Conservation (phyloP, 805 yeast species). For the Cyberlindnera amylophila region DNA sequence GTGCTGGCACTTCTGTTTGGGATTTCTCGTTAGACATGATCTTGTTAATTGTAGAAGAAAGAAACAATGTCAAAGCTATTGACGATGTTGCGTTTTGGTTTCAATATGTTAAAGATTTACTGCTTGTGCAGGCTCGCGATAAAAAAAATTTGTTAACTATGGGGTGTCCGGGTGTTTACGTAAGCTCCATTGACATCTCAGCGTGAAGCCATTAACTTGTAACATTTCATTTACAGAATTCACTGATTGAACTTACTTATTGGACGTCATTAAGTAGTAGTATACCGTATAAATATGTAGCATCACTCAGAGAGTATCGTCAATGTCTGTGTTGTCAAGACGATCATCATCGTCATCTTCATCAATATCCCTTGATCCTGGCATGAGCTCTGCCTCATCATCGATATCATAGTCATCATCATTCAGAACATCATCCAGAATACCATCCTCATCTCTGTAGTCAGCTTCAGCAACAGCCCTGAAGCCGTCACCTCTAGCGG, state of each 20-base stretch:
- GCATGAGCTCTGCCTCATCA: conserved; percentile 22
- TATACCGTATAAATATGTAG: no score
- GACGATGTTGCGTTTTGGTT: not conserved
- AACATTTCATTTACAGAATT: no score
- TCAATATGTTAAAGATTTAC: conserved; percentile 1
- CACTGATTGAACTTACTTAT: no score
- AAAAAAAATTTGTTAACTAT: conserved; percentile 1
- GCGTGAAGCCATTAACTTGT: no score
- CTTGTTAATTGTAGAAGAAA: not conserved
- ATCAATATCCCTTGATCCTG: conserved; percentile 1
- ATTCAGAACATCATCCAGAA: conserved; percentile 23
- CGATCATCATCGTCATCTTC: conserved; percentile 1
- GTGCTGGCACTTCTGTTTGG: not conserved
- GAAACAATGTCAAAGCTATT: no score
- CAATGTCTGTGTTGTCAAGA: conserved; percentile 6
- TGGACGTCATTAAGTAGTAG: no score
- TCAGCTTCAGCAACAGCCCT: conserved; percentile 18
- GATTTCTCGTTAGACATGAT: not conserved
- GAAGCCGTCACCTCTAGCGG: conserved; percentile 24
- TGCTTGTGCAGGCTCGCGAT: not conserved
- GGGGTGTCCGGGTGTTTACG: conserved; percentile 4
- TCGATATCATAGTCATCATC: conserved; percentile 27
- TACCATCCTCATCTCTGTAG: conserved; percentile 24
- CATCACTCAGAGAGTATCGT: not conserved
- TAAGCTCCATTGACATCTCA: not conserved